A percentile compares a stretch with the other conserved stretches of the same genome.
Conservation (phyloP, 208 protist species). For the Entamoeba invadens region DNA sequence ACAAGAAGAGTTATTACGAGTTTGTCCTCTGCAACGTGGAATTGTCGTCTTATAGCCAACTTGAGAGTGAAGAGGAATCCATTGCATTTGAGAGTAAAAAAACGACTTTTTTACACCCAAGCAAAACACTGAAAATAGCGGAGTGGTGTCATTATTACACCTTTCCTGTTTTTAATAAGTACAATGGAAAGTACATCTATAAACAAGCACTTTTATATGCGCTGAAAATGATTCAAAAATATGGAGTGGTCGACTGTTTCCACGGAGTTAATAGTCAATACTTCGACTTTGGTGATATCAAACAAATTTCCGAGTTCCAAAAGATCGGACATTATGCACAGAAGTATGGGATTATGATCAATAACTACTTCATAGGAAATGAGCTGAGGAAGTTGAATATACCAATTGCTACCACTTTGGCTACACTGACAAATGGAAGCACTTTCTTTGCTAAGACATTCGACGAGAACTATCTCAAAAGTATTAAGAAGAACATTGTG, state of each 20-base stretch:
- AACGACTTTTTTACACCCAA: not conserved
- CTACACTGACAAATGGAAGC: not conserved
- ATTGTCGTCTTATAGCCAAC: not conserved
- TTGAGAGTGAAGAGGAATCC: too few species aligned
- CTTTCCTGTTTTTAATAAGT: too few species aligned
- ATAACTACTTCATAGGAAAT: not conserved
- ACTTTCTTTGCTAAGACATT: not conserved
- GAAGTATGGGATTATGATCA: not conserved
- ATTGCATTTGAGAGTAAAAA: not conserved
- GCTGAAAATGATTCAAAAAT: not conserved
- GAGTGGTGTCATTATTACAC: not conserved
- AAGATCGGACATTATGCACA: not conserved
- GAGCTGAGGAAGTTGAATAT: not conserved
- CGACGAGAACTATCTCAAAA: not conserved
- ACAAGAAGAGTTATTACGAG: not conserved
- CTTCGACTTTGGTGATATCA: not conserved
- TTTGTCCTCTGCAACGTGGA: not conserved
- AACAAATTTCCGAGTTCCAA: not conserved
- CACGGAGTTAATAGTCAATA: not conserved
- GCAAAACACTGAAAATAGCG: not conserved
- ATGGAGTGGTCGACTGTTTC: not conserved
- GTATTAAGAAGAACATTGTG: not conserved
- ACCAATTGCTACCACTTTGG: not conserved
- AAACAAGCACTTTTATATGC: not conserved
- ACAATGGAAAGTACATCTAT: not conserved